Conservation (phyloP, 768 basidiomycete species). For the Boletus barrowsii region DNA sequence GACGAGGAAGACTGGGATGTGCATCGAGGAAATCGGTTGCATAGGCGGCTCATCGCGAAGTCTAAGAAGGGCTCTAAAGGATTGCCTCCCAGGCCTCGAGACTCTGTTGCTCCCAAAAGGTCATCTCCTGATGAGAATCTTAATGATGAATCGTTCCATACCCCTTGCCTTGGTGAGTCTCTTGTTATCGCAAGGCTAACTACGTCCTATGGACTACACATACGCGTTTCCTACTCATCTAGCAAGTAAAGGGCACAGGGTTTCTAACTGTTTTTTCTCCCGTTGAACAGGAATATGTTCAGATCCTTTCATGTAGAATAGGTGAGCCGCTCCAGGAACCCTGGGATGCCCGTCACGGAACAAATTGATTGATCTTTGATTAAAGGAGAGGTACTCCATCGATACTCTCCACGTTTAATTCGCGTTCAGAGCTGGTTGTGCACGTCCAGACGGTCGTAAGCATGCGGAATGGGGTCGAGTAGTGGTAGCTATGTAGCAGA, state of each 20-base stretch:
- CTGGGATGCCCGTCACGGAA: neutral
- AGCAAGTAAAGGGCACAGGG: neutral
- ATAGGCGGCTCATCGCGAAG: conserved; percentile 46
- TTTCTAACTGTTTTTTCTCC: neutral
- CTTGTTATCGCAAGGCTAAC: neutral
- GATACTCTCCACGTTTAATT: neutral
- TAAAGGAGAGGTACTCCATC: neutral
- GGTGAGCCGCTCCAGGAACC: neutral
- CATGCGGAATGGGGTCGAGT: neutral
- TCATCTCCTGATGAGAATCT: conserved; percentile 4
- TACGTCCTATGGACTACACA: neutral
- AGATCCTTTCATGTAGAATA: neutral
- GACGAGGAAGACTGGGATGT: conserved; percentile 52
- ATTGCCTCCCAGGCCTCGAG: neutral
- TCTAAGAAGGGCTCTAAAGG: conserved; percentile 12
- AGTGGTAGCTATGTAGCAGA: conserved; percentile 12
- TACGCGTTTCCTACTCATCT: neutral
- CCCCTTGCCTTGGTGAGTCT: conserved; percentile 8
- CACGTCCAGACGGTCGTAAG: neutral
- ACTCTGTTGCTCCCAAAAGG: neutral
- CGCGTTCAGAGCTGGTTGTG: neutral
- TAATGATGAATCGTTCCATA: neutral
- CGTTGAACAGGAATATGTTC: neutral
- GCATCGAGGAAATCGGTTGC: conserved; percentile 55
- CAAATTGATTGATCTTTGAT: conserved; percentile 7